phyloP scores from a whole-genome alignment of 78 protist genomes.

The Cavenderia fasciculata region DNA sequence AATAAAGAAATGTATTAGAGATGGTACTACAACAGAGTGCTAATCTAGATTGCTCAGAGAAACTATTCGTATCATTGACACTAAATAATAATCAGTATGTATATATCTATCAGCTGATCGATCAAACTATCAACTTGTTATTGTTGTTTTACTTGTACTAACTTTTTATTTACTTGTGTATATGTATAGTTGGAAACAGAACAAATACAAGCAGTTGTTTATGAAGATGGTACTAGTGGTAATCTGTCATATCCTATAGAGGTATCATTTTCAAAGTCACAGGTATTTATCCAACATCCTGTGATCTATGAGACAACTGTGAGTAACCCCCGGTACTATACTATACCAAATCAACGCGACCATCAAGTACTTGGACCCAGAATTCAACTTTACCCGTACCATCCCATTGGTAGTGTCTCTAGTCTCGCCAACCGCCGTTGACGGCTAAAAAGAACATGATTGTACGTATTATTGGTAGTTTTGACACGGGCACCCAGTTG shows the following conservation, averaged over 20 bases:
- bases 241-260: not conserved
- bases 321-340: not conserved
- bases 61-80: not conserved
- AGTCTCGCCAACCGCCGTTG: not conserved
- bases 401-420: too few relatives aligned
- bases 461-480: too few relatives aligned
- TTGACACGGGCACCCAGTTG: too few relatives aligned
- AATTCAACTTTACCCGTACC: too few relatives aligned
- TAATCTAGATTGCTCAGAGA: not conserved
- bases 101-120: not conserved
- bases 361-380: not conserved
- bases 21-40: not conserved
- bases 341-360: slow-evolving; percentile 8
- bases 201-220: not conserved
- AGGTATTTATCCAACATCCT: not conserved
- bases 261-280: not conserved
- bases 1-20: not conserved
- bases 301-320: not conserved
- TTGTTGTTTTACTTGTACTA: not conserved
- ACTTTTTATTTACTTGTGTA: slow-evolving; percentile 1
- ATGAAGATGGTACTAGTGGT: slow-evolving; percentile 5
- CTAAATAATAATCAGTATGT: slow-evolving; percentile 9
- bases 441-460: not conserved
- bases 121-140: too few relatives aligned
- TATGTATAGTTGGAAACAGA: not conserved